Conservation (phyloP, 805 yeast species). For the Suhomyces sp. region DNA sequence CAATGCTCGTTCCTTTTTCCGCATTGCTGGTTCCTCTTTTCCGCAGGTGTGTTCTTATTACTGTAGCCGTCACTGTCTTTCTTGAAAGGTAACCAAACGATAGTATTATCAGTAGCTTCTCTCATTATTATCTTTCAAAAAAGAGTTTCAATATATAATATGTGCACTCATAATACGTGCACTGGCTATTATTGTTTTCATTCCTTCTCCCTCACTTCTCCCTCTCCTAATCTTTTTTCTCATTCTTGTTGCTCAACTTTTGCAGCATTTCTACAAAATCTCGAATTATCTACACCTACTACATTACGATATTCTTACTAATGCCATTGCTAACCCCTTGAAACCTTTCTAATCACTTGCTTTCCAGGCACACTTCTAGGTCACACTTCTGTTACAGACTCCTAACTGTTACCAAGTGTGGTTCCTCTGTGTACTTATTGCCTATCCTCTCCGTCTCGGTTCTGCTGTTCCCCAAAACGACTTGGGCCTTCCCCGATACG, state of each 20-base stretch:
- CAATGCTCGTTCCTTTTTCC: not conserved
- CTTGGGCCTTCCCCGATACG: not conserved
- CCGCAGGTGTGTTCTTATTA: not conserved
- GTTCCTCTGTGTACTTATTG: not conserved
- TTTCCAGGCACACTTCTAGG: not conserved
- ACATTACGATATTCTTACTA: not conserved
- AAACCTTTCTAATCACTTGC: not conserved
- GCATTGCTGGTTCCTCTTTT: not conserved
- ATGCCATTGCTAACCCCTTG: not conserved
- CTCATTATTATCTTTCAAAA: not conserved
- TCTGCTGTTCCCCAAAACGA: not conserved
- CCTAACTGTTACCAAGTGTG: too few species aligned
- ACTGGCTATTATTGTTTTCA: too few species aligned
- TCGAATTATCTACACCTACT: not conserved
- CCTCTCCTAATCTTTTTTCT: not conserved
- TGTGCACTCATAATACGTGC: too few species aligned
- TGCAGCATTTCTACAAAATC: not conserved
- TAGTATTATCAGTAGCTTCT: not conserved
- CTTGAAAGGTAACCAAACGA: not conserved
- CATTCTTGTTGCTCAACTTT: not conserved
- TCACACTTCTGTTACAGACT: not conserved
- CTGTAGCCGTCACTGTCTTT: not conserved
- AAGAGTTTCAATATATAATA: not conserved
- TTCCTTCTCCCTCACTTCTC: too few species aligned
- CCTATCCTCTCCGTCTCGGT: not conserved